Evolutionary conservation across 176 grass and related monocot species (phyloP).

Genomic region (Canna indica): DNA sequence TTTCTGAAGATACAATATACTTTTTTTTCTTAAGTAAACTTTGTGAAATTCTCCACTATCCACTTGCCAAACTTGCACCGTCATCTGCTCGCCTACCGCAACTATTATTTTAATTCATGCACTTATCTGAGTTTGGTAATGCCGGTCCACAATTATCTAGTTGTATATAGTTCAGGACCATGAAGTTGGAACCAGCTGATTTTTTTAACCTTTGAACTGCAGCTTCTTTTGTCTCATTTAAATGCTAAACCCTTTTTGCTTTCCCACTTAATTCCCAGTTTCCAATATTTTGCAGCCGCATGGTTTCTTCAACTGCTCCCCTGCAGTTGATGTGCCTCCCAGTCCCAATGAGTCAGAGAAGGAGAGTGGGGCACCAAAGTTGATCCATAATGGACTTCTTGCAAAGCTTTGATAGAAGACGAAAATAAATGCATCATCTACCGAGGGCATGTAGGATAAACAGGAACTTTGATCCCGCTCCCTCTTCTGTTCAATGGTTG

Average conservation of each 20-base stretch:
- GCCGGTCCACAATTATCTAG: too few species aligned
- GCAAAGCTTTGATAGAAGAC: slow-evolving; percentile 62
- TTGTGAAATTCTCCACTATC: too few species aligned
- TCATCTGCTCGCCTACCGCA: too few species aligned
- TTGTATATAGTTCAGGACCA: too few species aligned
- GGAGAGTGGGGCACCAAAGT: slow-evolving; percentile 60
- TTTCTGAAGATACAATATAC: too few species aligned
- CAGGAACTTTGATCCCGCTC: background rate
- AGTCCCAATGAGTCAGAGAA: slow-evolving; percentile 56
- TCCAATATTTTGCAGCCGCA: slow-evolving; percentile 51
- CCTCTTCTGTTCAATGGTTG: background rate
- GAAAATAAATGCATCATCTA: background rate
- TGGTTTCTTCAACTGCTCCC: slow-evolving; percentile 99
- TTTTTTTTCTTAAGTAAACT: too few species aligned
- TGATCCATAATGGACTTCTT: slow-evolving; percentile 56
- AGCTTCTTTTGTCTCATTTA: background rate
- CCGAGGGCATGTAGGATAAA: background rate
- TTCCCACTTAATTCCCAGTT: background rate
- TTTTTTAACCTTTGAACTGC: too few species aligned
- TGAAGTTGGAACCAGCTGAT: too few species aligned
- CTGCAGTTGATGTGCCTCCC: slow-evolving; percentile 81
- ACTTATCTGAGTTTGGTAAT: too few species aligned
- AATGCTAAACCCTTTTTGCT: background rate
- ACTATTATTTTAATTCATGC: too few species aligned
- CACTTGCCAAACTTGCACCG: too few species aligned